Conservation (phyloP, 1,284 basidiomycete genomes). For the Boletellus deceptivus region DNA sequence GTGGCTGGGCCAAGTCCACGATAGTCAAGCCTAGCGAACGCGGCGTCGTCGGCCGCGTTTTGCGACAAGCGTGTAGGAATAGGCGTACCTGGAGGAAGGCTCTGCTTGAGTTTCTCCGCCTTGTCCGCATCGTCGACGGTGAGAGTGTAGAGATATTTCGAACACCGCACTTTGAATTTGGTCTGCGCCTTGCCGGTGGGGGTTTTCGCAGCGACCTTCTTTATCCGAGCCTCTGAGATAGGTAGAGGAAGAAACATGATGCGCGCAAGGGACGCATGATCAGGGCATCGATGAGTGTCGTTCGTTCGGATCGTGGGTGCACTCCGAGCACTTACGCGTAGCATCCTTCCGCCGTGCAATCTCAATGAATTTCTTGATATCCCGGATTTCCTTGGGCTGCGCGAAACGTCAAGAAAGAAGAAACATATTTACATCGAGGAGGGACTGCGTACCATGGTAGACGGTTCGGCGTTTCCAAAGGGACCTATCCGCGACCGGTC, state of each 20-base stretch:
- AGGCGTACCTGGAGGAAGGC: constrained; percentile 85
- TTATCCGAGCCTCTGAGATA: constrained; percentile 85
- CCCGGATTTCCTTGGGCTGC: constrained; percentile 95
- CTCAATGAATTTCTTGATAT: constrained; percentile 99
- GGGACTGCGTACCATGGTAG: constrained; percentile 24
- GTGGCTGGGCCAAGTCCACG: constrained; percentile 60
- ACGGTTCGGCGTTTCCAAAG: constrained; percentile 6
- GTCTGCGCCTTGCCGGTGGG: constrained; percentile 78
- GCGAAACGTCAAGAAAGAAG: constrained; percentile 6
- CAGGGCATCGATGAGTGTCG: constrained; percentile 1
- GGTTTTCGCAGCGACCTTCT: constrained; percentile 78
- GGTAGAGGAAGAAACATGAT: background rate
- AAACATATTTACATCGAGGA: background rate
- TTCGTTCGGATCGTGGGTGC: constrained; percentile 15
- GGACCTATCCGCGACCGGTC: background rate
- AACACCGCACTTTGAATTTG: constrained; percentile 99
- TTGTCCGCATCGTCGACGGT: constrained; percentile 95
- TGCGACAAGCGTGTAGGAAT: constrained; percentile 10
- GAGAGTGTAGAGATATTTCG: constrained; percentile 97
- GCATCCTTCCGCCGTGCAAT: constrained; percentile 91
- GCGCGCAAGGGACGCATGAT: background rate
- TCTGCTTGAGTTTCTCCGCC: constrained; percentile 97
- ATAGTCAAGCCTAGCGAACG: constrained; percentile 56
- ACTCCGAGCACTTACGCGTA: constrained; percentile 48
- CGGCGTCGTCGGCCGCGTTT: background rate